Percentiles rank a stretch among this genome's conserved stretches.
Evolutionary conservation across 78 protist genomes (phyloP).

Genomic region (Protostelium mycophagum): DNA sequence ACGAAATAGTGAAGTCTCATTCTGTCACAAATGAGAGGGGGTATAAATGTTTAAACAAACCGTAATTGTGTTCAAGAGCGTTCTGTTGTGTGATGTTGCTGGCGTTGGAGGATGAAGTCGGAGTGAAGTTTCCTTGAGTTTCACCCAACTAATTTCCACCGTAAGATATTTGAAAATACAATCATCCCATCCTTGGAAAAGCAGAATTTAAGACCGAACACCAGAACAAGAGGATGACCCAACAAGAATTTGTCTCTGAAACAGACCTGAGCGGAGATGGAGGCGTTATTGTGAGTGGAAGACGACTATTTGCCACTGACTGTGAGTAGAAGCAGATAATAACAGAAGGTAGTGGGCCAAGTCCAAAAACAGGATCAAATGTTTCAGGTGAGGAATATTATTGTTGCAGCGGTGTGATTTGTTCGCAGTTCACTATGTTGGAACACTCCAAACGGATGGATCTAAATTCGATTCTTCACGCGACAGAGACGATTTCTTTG

Average conservation of each 20-base stretch:
- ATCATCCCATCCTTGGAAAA: too few species aligned
- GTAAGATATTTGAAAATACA: too few species aligned
- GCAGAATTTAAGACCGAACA: too few species aligned
- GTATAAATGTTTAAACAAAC: too few species aligned
- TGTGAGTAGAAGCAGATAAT: neutral
- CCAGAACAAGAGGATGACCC: too few species aligned
- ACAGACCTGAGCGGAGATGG: neutral
- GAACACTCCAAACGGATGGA: constrained; percentile 74
- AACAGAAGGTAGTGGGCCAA: neutral
- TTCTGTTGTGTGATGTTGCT: too few species aligned
- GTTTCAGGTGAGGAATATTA: constrained; percentile 3
- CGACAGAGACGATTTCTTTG: constrained; percentile 64
- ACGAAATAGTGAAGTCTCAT: too few species aligned
- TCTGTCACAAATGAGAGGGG: too few species aligned
- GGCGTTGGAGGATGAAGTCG: too few species aligned
- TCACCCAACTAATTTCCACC: too few species aligned
- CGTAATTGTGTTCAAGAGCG: too few species aligned
- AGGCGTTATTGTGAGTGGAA: neutral
- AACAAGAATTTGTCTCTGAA: neutral
- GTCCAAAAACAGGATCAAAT: neutral
- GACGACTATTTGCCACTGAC: neutral
- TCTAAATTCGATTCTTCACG: constrained; percentile 79
- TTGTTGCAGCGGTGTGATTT: neutral
- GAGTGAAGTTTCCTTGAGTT: too few species aligned
- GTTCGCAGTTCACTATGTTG: constrained; percentile 68